Conservation (phyloP, 441 rosid species). For the Mallotus japonicus region DNA sequence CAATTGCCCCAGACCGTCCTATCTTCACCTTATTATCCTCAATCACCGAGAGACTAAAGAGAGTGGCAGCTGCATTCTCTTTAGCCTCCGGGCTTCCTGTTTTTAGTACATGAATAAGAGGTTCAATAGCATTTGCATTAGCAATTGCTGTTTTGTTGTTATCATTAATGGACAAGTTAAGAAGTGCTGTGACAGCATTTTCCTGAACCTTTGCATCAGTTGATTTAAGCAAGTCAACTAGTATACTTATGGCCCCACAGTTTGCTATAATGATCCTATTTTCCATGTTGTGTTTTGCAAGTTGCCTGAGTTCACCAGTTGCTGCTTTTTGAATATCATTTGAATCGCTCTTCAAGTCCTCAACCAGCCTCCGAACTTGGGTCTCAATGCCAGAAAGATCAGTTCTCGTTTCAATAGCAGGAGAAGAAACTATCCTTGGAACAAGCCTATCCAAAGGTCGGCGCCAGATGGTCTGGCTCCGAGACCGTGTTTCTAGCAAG, state of each 20-base stretch:
- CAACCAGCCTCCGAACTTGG: slow-evolving; percentile 60
- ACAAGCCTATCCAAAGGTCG: slow-evolving; percentile 67
- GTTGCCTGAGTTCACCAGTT: slow-evolving; percentile 51
- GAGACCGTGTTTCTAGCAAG: slow-evolving; percentile 49
- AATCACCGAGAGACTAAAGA: slow-evolving; percentile 75
- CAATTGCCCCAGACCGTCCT: slow-evolving; percentile 79
- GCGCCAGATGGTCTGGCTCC: slow-evolving; percentile 62
- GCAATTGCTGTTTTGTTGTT: slow-evolving; percentile 77
- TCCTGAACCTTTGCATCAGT: slow-evolving; percentile 58
- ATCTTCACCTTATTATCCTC: slow-evolving; percentile 81
- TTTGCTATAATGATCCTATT: slow-evolving; percentile 76
- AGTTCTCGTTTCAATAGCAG: slow-evolving; percentile 55
- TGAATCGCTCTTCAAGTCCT: slow-evolving; percentile 58
- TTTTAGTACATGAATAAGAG: slow-evolving; percentile 70
- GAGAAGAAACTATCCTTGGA: slow-evolving; percentile 64
- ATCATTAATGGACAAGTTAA: slow-evolving; percentile 77
- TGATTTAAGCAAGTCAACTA: slow-evolving; percentile 62
- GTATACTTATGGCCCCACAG: slow-evolving; percentile 55
- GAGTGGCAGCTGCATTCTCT: slow-evolving; percentile 85
- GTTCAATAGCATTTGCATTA: slow-evolving; percentile 67
- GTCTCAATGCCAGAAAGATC: slow-evolving; percentile 76
- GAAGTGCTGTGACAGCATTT: slow-evolving; percentile 84
- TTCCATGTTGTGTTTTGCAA: slow-evolving; percentile 76
- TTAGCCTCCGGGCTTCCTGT: slow-evolving; percentile 80
- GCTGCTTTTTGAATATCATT: slow-evolving; percentile 61